Evolutionary conservation across 2,329 filamentous ascomycete species (phyloP).

Genomic region (Alternaria alternata): DNA sequence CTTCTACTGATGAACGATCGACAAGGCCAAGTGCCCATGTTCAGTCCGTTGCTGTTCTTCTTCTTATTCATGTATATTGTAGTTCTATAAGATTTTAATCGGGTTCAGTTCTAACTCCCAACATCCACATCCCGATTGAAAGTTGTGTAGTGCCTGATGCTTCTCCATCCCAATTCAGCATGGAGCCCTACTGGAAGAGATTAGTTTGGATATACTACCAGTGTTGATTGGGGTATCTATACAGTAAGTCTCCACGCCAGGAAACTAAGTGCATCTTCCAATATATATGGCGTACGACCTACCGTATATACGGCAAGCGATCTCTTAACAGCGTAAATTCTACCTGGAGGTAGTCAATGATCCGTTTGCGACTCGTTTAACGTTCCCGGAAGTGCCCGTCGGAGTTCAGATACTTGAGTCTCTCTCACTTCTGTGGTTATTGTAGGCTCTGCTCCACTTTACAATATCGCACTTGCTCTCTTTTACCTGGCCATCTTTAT

Average conservation of each 20-base stretch:
- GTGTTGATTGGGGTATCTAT: background rate
- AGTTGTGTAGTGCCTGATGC: background rate
- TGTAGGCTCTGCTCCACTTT: background rate
- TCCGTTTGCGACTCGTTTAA: background rate
- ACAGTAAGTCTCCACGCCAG: background rate
- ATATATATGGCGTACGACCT: background rate
- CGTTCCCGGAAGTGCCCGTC: background rate
- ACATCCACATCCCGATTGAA: background rate
- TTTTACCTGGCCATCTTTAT: background rate
- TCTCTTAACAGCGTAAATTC: accelerated
- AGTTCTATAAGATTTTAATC: background rate
- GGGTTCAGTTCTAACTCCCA: background rate
- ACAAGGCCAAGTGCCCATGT: too few species aligned
- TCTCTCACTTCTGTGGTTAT: background rate
- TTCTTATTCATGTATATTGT: background rate
- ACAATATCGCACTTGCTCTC: background rate
- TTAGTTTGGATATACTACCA: background rate
- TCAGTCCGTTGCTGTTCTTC: background rate
- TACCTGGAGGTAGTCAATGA: background rate
- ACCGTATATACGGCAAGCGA: background rate
- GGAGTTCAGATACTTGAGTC: background rate
- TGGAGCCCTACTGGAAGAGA: accelerated
- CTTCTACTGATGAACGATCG: background rate
- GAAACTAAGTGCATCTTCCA: background rate
- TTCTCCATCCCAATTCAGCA: background rate